Percentiles rank a stretch among this genome's conserved stretches.
phyloP scores from a whole-genome alignment of 805 yeast species.

The Yamadazyma tumulicola region DNA sequence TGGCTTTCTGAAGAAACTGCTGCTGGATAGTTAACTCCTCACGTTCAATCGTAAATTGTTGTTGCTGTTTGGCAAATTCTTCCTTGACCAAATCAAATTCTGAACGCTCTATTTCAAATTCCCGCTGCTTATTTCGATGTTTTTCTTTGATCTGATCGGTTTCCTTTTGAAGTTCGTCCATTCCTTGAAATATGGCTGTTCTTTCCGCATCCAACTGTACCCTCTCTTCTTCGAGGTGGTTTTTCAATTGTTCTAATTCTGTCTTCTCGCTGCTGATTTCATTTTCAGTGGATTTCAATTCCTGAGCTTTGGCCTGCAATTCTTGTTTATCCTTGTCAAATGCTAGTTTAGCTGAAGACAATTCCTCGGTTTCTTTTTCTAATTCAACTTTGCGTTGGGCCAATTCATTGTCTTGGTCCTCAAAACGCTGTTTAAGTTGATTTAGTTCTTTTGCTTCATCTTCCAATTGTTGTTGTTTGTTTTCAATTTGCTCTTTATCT shows the following conservation, averaged over 20 bases:
- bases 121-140: conserved; percentile 6
- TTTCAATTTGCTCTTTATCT: neutral
- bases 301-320: neutral
- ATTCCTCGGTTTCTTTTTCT: neutral
- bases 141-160: conserved; percentile 1
- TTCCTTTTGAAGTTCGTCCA: conserved; percentile 2
- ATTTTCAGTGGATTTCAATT: neutral
- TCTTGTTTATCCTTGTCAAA: neutral
- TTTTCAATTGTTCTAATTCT: neutral
- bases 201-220: neutral
- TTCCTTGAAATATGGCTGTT: neutral
- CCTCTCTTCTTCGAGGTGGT: conserved; percentile 1
- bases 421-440: neutral
- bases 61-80: neutral
- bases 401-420: neutral
- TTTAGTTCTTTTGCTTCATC: neutral
- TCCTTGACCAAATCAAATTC: neutral
- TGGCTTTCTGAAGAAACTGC: neutral
- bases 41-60: conserved; percentile 1
- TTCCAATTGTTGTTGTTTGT: neutral
- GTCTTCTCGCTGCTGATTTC: neutral
- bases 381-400: neutral
- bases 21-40: neutral
- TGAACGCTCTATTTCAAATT: conserved; percentile 2
- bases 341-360: neutral